Base-by-base conservation (phyloP, 371 early-diverging fungal species). In the Mucor racemosus region DNA sequence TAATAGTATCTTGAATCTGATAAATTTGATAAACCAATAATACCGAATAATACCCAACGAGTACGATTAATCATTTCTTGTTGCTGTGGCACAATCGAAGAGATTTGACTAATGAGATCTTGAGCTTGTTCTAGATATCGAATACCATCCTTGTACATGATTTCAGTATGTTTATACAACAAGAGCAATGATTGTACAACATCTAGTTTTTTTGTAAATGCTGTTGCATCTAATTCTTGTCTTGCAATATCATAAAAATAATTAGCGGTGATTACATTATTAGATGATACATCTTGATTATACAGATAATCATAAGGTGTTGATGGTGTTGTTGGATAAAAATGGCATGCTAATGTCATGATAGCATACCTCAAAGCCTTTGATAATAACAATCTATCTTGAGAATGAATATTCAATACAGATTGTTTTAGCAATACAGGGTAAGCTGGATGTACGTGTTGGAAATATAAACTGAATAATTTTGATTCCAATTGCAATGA, bases 391-490 rank as follows among this genome's bases (percentile, higher is more conserved):
- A 65, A 13, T 36, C 48, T 50, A 31, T 60, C 60, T 44, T 65
- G 54, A 7, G 57, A 58, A 21, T 74, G 70, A 53, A 54, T 67
- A 55, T 62, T 46, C 3, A 36, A 14, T 8, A 67, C 31, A 4
- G 61, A 63, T 26, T 68, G 68, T 17, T 58, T 63, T 5, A 72
- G 31, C 36, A 90, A 58, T 13, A 90, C 70, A 4, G 92, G 91
- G 35, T 87, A 80, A 57, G 80, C 84, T 0, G 88, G 86, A 72
- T 92, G 86, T 14, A 91, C 78, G 57, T 78, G 76, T 39, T 82
- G 74, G 76, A 92, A 91, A 77, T 83, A 92, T 36, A 83, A 67
- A 33, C 82, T 75, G 35, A 91, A 64, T 10, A 91, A 78, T 8
- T 78, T 74, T 11, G 66, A 68, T 31, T 77, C 76, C 17, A 79